Base-by-base conservation (phyloP, 2,329 filamentous ascomycete genomes). In the Cadophora sp. region DNA sequence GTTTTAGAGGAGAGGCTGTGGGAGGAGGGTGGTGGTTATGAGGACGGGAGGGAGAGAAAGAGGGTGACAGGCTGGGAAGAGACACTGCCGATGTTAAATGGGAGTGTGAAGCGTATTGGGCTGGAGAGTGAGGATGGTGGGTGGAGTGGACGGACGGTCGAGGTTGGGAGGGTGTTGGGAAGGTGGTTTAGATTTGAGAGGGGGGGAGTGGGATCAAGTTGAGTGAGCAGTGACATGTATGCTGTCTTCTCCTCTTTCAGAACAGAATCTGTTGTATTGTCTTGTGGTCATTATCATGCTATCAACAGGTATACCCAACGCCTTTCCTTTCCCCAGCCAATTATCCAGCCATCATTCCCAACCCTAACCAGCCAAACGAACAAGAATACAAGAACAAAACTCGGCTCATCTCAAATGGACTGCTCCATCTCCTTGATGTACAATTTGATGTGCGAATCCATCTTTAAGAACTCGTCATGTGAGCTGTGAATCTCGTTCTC, bases 351-450 rank as follows among this genome's bases (percentile, higher is more conserved):
- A 64, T 39, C 16, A 50, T 64, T 65, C 63, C 59, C 45, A 50
- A 58, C n/a, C 47, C 64, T 64, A 48, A 20, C 24, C n/a, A 65
- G 59, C 22, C 65, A 59, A 64, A 66, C 24, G 48, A 67, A 65
- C 67, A 55, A 67, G 39, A 71, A 65, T 68, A 47, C 22, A 66
- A 27, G 61, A 59, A 64, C 14, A 36, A 4, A 24, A 70, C 62
- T 16, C 27, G 27, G 6, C 6, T 30, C 58, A 36, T n/a, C 27
- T 67, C 56, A 74, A 43, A 96, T 87, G 65, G 90, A 91, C 80
- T 97, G 94, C 81, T 98, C 96, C 94, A 99, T 97, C 84, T 99
- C 96, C 4, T 92, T 97, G 76, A 99, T 97, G 83, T 99, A 99
- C 70, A 98, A 84, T 80, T 94, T 95, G 79, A 99, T 96, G 78